Evolutionary conservation across 345 rosid species (phyloP), one percentile per base, ranked within the genome.

Genomic region (Hibiscus mutabilis): DNA sequence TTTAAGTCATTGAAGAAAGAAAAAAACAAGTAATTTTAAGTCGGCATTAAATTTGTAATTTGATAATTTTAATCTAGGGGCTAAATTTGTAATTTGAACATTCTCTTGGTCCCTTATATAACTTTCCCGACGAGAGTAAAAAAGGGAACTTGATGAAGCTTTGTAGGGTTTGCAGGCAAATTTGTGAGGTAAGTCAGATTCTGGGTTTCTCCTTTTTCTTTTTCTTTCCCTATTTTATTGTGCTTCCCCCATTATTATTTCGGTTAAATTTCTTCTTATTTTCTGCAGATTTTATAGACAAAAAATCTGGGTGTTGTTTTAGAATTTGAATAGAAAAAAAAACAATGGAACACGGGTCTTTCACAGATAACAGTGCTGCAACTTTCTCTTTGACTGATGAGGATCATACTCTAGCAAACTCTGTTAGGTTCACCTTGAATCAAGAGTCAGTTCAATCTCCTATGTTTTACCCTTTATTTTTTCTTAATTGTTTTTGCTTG

Each of bases 351-450:
- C 94, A 85, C 42, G 89, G 89, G 5, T 86, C 91, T 31, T 75
- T 82, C 21, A 74, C 74, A 25, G 92, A 89, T 81, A 83, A 76
- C 47, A 79, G 83, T 31, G 77, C 75, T 24, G 93, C 90, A 53
- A 80, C 99, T 11, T 92, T 95, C 80, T 82, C 89, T 62, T 73
- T 92, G 11, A 55, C 82, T 0, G 90, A 87, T 18, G 99, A 92
- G 73, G 98, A 89, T 76, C 98, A 95, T 73, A 92, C 97, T 3
- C 82, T 95, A 22, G 98, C 96, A 11, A 95, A 92, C 73, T 78
- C 96, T 31, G 82, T 95, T 70, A 82, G 98, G 73, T 95, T 84
- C 85, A 75, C 88, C 67, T 77, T 95, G 79, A 90, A 92, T 83
- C 99, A 95, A 86, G 97, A 95, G 99, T 89, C 16, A 83, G 91